Evolutionary conservation across 129 eudicot species (phyloP), one percentile per base, ranked within the genome.

Genomic region (Dittrichia graveolens): DNA sequence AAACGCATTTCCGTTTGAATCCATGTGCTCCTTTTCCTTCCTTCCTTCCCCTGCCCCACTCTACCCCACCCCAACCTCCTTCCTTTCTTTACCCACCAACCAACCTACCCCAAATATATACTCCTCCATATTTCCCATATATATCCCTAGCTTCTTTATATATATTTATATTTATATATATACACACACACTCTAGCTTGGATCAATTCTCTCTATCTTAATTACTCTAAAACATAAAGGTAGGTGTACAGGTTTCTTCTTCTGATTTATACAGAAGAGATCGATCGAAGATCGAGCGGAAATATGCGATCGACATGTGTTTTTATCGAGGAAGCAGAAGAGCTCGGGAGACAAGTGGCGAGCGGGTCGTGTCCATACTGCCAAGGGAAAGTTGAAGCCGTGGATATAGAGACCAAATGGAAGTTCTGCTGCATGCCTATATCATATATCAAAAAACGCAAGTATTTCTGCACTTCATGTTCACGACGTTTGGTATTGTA

Each of bases 401-500:
- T 84, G 5, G 83, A 81, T 62, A 37, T 55, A 5, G 78, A 84
- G 77, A 81, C 78, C 48, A 74, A 39, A 38, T 77, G 83, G 78
- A 78, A 69, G 37, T 74, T 84, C 5, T 84, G 76, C 8, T 63
- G 74, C 63, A 7, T 78, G 14, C 80, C 85, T 1, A 49, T 84
- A 50, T 78, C 85, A 11, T 81, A 62, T 65, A 34, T 75, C 65
- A 75, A 44, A 69, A 84, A 81, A 65, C 85, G 88, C 40, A 81
- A 74, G 75, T 84, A 81, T 48, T n/a, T 69, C 4, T 84, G 88
- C 44, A 75, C 79, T 46, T 43, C 31, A 19, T 84, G 88, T 70
- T 77, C 73, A 3, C 81, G 78, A 52, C 83, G 83, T 9, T 67
- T 85, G 55, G 81, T 85, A 35, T 81, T 85, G 74, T 75, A 75